These are phyloP conservation scores for Lithocarpus polystachyus DNA, from an alignment of 306 rosid species.

Conservation along the genomic window DNA sequence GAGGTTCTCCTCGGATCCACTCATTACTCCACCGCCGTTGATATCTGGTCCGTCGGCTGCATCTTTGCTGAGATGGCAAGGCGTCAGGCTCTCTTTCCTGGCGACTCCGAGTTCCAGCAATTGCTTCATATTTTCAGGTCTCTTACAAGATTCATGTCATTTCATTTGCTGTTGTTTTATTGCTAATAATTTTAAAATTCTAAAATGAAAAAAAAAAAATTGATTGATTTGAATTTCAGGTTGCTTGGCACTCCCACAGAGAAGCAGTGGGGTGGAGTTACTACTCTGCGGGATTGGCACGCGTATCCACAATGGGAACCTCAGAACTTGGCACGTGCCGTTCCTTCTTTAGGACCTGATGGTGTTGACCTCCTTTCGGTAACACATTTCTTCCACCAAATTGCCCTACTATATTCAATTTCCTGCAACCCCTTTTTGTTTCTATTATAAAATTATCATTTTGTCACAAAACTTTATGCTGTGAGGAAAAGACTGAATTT, in stretches of 20 bases:
- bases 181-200: too few relatives aligned
- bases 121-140: slow-evolving; percentile 87
- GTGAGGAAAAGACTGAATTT: too few relatives aligned
- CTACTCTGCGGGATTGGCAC: slow-evolving; percentile 86
- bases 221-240: slow-evolving; percentile 29
- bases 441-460: too few relatives aligned
- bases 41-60: slow-evolving; percentile 98
- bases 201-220: too few relatives aligned
- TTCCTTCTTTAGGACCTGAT: slow-evolving; percentile 68
- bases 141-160: too few relatives aligned
- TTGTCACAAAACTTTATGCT: too few relatives aligned
- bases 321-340: slow-evolving; percentile 69
- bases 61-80: slow-evolving; percentile 93
- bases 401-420: too few relatives aligned
- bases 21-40: slow-evolving; percentile 89
- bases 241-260: slow-evolving; percentile 86
- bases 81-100: slow-evolving; percentile 84
- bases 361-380: slow-evolving; percentile 89
- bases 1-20: slow-evolving; percentile 90
- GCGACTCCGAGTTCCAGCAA: slow-evolving; percentile 95
- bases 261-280: slow-evolving; percentile 86
- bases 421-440: too few relatives aligned
- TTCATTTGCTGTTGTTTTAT: too few relatives aligned
- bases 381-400: background rate
- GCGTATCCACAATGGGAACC: slow-evolving; percentile 85